Conservation (phyloP, 140 eudicot genomes). For the Cichorium intybus region DNA sequence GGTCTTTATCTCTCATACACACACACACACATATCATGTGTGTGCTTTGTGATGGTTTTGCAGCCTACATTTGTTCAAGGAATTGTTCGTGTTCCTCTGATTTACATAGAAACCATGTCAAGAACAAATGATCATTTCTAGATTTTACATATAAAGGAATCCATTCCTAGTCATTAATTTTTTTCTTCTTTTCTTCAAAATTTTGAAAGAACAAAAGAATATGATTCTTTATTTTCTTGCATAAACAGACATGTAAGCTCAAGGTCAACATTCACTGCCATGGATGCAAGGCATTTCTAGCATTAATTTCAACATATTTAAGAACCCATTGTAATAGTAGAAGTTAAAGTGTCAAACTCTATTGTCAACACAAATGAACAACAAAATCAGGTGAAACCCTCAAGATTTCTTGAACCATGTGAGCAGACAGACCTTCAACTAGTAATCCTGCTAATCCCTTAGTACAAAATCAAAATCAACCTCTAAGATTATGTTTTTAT, state of each 20-base stretch:
- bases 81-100: not conserved
- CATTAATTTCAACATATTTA: too few relatives aligned
- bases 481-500: too few relatives aligned
- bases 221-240: not conserved
- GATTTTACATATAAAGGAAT: constrained; percentile 33
- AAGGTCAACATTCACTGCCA: constrained; percentile 64
- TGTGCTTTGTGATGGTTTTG: not conserved
- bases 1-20: constrained; percentile 2
- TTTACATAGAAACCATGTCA: constrained; percentile 20
- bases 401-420: too few relatives aligned
- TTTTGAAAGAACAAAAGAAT: too few relatives aligned
- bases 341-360: too few relatives aligned
- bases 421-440: too few relatives aligned
- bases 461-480: too few relatives aligned
- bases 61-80: not conserved
- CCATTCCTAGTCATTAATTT: not conserved
- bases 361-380: too few relatives aligned
- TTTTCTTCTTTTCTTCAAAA: not conserved
- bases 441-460: too few relatives aligned
- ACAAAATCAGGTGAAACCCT: too few relatives aligned
- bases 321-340: too few relatives aligned
- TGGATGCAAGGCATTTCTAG: constrained; percentile 69
- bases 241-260: constrained; percentile 40
- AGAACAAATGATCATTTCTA: constrained; percentile 15
- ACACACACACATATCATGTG: constrained; percentile 5